Conservation (phyloP, 202 grass and related monocot species). For the Carex sylvatica region DNA sequence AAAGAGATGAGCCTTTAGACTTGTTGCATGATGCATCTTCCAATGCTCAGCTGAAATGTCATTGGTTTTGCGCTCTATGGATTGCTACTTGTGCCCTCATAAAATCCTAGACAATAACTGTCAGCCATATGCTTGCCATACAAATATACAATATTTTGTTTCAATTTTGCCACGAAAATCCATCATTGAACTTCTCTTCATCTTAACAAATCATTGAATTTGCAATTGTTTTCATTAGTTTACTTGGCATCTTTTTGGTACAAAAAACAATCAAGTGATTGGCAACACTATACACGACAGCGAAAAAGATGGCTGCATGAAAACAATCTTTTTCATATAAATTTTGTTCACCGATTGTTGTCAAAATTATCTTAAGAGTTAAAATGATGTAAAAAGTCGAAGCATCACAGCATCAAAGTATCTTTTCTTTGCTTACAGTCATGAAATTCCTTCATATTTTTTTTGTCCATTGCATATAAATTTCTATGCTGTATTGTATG, state of each 20-base stretch:
- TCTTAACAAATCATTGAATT: background rate
- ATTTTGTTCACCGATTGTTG: background rate
- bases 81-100: too few species aligned
- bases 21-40: too few species aligned
- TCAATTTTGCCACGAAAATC: background rate
- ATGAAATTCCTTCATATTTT: background rate
- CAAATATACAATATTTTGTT: background rate
- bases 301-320: background rate
- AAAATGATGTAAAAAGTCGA: background rate
- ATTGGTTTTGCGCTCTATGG: too few species aligned
- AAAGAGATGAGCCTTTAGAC: too few species aligned
- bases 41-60: too few species aligned
- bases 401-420: background rate
- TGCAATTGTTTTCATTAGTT: background rate
- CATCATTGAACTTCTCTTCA: background rate
- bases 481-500: background rate
- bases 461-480: conserved; percentile 13
- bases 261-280: background rate
- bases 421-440: background rate
- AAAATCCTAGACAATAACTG: background rate
- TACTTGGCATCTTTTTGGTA: background rate
- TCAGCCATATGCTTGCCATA: background rate
- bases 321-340: background rate
- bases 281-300: background rate
- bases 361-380: background rate